Evolutionary conservation across 768 basidiomycete genomes (phyloP).

Genomic region (Podaxis mareebaensis): DNA sequence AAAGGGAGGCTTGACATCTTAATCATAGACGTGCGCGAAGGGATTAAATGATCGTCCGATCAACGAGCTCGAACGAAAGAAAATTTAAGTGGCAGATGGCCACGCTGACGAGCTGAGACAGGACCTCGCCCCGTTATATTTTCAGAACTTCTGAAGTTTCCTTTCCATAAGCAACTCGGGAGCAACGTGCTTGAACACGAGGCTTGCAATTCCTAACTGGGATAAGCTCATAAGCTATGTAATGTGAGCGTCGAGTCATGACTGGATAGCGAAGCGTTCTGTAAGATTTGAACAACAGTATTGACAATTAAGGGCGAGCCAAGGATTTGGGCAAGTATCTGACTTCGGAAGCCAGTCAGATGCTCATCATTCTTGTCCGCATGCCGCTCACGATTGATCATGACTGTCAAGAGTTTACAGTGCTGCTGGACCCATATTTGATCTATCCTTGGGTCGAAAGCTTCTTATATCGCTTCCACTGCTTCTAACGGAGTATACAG

Average conservation of each 20-base stretch:
- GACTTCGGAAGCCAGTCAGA: neutral
- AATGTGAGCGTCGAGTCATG: no score
- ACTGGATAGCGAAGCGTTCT: neutral
- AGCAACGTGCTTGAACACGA: conserved; percentile 8
- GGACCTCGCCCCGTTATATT: neutral
- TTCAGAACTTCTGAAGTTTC: neutral
- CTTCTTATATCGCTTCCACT: neutral
- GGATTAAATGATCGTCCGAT: neutral
- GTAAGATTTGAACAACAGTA: neutral
- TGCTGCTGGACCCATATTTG: neutral
- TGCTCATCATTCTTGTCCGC: neutral
- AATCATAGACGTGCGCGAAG: neutral
- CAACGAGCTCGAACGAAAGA: neutral
- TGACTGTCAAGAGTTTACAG: neutral
- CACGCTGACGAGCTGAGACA: neutral
- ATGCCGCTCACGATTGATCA: neutral
- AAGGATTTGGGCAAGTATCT: neutral
- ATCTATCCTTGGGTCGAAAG: neutral
- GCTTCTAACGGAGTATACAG: neutral
- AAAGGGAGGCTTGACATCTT: neutral
- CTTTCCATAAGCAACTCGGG: conserved; percentile 4
- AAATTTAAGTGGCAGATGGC: neutral
- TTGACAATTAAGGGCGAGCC: neutral
- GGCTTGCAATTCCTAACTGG: conserved; percentile 3
- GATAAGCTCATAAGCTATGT: neutral